These are phyloP conservation scores for Imleria badia DNA, from an alignment of 768 basidiomycete species.

Conservation along the genomic window DNA sequence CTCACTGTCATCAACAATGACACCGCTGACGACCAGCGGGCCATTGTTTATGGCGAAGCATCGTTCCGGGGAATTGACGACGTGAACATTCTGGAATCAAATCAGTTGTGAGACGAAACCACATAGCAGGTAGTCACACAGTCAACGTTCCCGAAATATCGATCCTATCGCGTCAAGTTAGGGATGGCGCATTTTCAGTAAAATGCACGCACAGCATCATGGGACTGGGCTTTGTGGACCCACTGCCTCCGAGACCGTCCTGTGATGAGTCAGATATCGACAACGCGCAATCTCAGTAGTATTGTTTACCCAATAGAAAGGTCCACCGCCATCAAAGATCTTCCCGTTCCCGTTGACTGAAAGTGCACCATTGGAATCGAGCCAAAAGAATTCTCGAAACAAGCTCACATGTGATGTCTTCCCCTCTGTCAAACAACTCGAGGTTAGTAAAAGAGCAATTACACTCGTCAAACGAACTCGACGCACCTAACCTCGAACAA, in stretches of 20 bases:
- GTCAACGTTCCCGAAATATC: slow-evolving; percentile 40
- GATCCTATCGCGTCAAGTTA: slow-evolving; percentile 28
- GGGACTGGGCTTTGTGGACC: slow-evolving; percentile 33
- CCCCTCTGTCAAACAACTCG: slow-evolving; percentile 37
- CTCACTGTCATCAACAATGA: slow-evolving; percentile 59
- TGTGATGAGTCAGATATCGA: slow-evolving; percentile 3
- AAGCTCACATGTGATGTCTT: slow-evolving; percentile 46
- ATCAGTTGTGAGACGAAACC: neutral
- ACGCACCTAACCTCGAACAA: slow-evolving; percentile 51
- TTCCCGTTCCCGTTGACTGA: slow-evolving; percentile 42
- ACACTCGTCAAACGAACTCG: neutral
- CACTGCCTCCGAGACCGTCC: slow-evolving; percentile 27
- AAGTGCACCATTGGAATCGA: neutral
- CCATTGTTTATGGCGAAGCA: slow-evolving; percentile 33
- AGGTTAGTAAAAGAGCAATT: neutral
- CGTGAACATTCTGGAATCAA: slow-evolving; percentile 31
- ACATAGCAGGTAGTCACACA: slow-evolving; percentile 20
- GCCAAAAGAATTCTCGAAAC: neutral
- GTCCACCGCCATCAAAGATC: slow-evolving; percentile 42
- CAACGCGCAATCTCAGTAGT: neutral
- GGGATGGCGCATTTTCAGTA: neutral
- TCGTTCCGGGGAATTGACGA: slow-evolving; percentile 42
- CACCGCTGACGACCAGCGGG: slow-evolving; percentile 41
- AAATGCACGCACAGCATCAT: slow-evolving; percentile 40
- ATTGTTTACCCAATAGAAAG: slow-evolving; percentile 41